Evolutionary conservation across 768 basidiomycete genomes (phyloP).

Genomic region (Tylopilus balloui): DNA sequence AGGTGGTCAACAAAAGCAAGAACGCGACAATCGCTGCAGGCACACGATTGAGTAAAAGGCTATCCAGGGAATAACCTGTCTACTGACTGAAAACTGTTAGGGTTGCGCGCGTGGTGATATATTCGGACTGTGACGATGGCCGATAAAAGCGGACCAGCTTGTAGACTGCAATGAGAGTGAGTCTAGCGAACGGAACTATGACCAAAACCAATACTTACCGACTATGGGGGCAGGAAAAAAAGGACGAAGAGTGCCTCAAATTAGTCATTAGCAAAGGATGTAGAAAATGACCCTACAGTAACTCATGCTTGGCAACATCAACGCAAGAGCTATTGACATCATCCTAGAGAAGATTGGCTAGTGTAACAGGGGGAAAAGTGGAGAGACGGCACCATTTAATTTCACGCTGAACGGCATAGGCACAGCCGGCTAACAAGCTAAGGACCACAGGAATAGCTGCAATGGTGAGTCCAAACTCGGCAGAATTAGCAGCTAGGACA

Average conservation of each 20-base stretch:
- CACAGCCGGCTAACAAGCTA: conserved; percentile 58
- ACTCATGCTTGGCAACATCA: conserved; percentile 74
- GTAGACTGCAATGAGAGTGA: conserved; percentile 49
- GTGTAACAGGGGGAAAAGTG: not conserved
- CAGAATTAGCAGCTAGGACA: conserved; percentile 56
- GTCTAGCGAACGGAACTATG: not conserved
- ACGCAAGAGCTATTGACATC: conserved; percentile 63
- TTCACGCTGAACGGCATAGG: conserved; percentile 71
- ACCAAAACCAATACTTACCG: conserved; percentile 16
- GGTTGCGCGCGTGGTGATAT: conserved; percentile 72
- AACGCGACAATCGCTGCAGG: conserved; percentile 68
- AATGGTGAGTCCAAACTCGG: conserved; percentile 80
- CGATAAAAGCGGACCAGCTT: conserved; percentile 83
- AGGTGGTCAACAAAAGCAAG: conserved; percentile 67
- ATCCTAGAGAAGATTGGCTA: conserved; percentile 36
- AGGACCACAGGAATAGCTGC: conserved; percentile 80
- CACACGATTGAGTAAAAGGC: not conserved
- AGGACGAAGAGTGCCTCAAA: not conserved
- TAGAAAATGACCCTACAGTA: conserved; percentile 55
- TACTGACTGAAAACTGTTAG: conserved; percentile 75
- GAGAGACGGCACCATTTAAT: conserved; percentile 58
- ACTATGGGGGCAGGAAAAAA: conserved; percentile 20
- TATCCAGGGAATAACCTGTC: not conserved
- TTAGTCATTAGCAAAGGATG: conserved; percentile 2
- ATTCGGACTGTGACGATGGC: conserved; percentile 49